Percentiles rank a stretch among this genome's conserved stretches.
phyloP scores from a whole-genome alignment of 2,329 filamentous ascomycete genomes.

The Fusarium illudens region DNA sequence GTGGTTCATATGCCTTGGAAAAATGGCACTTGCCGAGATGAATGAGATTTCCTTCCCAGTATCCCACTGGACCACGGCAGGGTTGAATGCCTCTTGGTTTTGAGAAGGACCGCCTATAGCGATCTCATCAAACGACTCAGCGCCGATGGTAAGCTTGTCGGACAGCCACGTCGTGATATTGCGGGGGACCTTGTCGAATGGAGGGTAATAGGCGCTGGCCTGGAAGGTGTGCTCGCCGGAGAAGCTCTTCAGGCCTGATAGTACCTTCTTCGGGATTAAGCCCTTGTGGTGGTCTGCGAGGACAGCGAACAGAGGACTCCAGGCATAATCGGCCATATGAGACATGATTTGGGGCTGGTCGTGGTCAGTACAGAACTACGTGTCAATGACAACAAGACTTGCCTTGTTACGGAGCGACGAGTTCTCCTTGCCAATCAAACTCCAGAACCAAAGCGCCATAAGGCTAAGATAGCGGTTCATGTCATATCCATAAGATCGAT shows the following conservation, averaged over 20 bases:
- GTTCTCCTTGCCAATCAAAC: conserved; percentile 59
- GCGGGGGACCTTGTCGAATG: conserved; percentile 63
- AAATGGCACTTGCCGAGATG: conserved; percentile 36
- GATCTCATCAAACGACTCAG: conserved; percentile 64
- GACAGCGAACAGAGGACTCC: conserved; percentile 64
- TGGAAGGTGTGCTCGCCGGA: conserved; percentile 61
- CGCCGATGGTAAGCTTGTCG: conserved; percentile 66
- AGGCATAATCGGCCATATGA: conserved; percentile 67
- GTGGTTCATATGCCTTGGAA: conserved; percentile 49
- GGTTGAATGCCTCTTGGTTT: conserved; percentile 63
- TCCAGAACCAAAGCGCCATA: conserved; percentile 67
- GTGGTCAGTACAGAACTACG: background rate
- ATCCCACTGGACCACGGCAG: conserved; percentile 68
- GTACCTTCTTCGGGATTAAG: conserved; percentile 54
- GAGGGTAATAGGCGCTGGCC: conserved; percentile 64
- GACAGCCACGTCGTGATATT: conserved; percentile 69
- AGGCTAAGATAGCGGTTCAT: conserved; percentile 70
- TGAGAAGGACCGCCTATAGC: conserved; percentile 63
- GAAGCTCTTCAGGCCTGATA: conserved; percentile 56
- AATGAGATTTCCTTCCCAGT: conserved; percentile 48
- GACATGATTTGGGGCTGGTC: conserved; percentile 61
- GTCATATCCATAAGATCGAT: conserved; percentile 69
- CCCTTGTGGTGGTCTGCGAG: conserved; percentile 59
- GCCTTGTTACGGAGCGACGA: conserved; percentile 48
- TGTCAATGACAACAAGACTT: background rate